Conservation (phyloP, 2,329 filamentous ascomycete species). For the Phyllosticta capitalensis region DNA sequence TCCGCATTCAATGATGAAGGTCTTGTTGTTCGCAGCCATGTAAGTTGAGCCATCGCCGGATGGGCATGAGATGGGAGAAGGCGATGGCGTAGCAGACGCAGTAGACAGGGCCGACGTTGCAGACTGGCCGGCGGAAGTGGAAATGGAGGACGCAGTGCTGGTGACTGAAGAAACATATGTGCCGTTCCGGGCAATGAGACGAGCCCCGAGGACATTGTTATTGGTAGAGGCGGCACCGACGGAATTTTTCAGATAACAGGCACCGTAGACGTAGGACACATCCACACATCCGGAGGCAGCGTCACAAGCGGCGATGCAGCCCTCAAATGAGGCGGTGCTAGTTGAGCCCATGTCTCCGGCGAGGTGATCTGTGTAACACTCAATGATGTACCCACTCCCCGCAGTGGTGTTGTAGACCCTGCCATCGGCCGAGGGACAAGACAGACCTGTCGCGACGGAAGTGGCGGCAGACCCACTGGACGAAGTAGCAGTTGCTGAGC, state of each 20-base stretch:
- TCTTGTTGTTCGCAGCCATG: conserved; percentile 11
- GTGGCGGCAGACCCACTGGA: background rate
- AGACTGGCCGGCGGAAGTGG: background rate
- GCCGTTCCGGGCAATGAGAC: background rate
- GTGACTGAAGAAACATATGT: background rate
- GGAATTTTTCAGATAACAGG: conserved; percentile 16
- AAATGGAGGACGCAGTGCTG: background rate
- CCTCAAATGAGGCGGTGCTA: conserved; percentile 7
- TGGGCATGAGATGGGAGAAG: conserved; percentile 10
- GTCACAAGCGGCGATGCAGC: conserved; percentile 14
- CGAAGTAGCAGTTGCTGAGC: background rate
- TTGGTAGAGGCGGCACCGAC: background rate
- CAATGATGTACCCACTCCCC: conserved; percentile 5
- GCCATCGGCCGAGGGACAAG: background rate
- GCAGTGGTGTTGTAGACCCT: background rate
- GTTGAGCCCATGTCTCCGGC: conserved; percentile 10
- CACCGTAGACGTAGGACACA: conserved; percentile 13
- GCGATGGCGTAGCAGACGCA: background rate
- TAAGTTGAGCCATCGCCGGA: conserved; percentile 11
- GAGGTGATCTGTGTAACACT: conserved; percentile 15
- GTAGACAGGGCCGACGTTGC: background rate
- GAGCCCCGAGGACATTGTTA: background rate
- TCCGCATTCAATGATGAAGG: conserved; percentile 12
- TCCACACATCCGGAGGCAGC: conserved; percentile 12
- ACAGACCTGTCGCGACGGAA: background rate